Evolutionary conservation across 1,284 basidiomycete genomes (phyloP).

Genomic region (Ceratobasidium sp.): DNA sequence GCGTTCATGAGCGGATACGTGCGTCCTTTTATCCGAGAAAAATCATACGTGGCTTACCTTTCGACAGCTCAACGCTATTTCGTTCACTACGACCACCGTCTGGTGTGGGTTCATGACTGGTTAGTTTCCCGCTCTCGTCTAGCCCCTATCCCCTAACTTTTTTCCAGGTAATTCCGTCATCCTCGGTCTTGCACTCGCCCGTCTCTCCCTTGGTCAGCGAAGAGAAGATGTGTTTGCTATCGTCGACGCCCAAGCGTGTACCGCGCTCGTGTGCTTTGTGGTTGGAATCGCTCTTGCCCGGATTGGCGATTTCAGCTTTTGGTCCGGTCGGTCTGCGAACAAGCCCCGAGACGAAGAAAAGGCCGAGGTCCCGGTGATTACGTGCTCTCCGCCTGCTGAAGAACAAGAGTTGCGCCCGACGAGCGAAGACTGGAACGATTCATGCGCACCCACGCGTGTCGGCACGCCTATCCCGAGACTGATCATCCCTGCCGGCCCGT

Average conservation of each 20-base stretch:
- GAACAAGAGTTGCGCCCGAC: background rate
- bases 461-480: conserved; percentile 29
- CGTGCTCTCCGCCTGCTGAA: background rate
- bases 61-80: conserved; percentile 26
- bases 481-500: background rate
- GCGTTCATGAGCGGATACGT: conserved; percentile 43
- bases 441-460: conserved; percentile 30
- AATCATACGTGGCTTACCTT: background rate
- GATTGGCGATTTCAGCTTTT: conserved; percentile 22
- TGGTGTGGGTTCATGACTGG: conserved; percentile 44
- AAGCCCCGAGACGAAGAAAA: background rate
- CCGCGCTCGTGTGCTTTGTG: conserved; percentile 23
- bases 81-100: conserved; percentile 20
- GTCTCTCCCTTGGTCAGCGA: conserved; percentile 21
- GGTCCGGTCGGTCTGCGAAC: background rate
- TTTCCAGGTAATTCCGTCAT: conserved; percentile 35
- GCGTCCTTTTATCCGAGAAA: background rate
- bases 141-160: conserved; percentile 8
- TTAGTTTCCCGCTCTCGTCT: background rate
- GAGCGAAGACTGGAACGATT: conserved; percentile 24
- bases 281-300: conserved; percentile 36
- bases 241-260: conserved; percentile 24
- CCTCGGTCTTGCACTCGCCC: conserved; percentile 28
- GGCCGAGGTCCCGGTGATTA: conserved; percentile 1
- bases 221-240: conserved; percentile 31